These are phyloP conservation scores for Aegilops longissima DNA, from an alignment of 176 grass and related monocot genomes.

Conservation along the genomic window DNA sequence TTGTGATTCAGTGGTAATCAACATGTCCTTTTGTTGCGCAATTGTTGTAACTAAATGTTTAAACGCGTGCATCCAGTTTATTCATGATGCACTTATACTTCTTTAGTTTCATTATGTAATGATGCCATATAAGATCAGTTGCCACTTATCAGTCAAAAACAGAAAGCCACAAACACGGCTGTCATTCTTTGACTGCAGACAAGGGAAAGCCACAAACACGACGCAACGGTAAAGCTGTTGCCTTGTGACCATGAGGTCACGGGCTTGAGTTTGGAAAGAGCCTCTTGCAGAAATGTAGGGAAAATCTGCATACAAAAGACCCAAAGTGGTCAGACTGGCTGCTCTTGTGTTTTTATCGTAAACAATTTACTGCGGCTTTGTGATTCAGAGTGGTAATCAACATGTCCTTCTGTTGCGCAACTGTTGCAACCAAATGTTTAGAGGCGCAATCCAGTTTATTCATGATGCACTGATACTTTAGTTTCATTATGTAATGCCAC, in stretches of 20 bases:
- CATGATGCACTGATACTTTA: not conserved
- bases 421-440: not conserved
- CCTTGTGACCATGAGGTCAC: no score
- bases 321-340: not conserved
- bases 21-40: not conserved
- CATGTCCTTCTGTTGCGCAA: not conserved
- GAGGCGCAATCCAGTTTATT: not conserved
- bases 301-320: no score
- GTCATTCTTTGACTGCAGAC: not conserved
- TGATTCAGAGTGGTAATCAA: not conserved
- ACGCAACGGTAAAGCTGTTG: no score
- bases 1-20: not conserved
- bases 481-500: not conserved
- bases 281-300: no score
- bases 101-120: not conserved
- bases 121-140: not conserved
- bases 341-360: not conserved
- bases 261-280: no score
- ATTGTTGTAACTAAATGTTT: not conserved
- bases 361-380: not conserved
- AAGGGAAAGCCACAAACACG: not conserved
- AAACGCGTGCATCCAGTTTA: not conserved
- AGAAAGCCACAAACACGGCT: not conserved
- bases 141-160: slow-evolving; percentile 7
- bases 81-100: not conserved